Evolutionary conservation across 495 filamentous ascomycete genomes (phyloP), one percentile per base, ranked within the genome.

Genomic region (Talaromyces thailandensis): DNA sequence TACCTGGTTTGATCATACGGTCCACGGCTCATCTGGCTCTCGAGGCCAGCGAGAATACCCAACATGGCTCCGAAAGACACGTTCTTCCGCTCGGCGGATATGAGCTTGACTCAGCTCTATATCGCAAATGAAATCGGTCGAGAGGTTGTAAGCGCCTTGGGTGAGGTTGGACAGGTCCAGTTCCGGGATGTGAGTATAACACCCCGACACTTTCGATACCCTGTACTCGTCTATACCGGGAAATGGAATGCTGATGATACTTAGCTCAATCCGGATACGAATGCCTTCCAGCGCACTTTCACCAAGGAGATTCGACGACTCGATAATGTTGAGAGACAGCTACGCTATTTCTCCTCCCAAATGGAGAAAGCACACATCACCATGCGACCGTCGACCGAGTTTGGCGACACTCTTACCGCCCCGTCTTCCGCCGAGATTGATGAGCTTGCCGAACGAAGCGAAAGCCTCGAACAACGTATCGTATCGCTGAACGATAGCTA

Each of bases 61-160:
- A 73, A 67, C 75, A 80, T 80, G 78, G 76, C 76, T 75, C 74
- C 76, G 50, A 82, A 88, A 78, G 92, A 98, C 76, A 96, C 91
- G 76, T 88, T 96, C 81, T 97, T 99, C 88, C 94, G 95, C 81
- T 98, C 95, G 71, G 88, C 92, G 89, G 93, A 98, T 77, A 99
- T 99, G 94, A 96, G 92, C 83, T 87, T 99, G 85, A 95, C 95
- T 72, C 94, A 98, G 84, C 88, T 99, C 67, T 99, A 97, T 78
- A 92, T 98, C 69, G 90, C 94, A 65, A 97, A 96, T 68, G 94
- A 99, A 80, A 97, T 98, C 64, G 93, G 95, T 66, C 86, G 94
- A 73, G 94, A 99, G 80, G 93, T 96, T 66, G 91, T 98, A 62
- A 96, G 91, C 71, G 94, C 94, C 58, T 80, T 99, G 65, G 94